These are phyloP conservation scores for Trichoderma brevicompactum DNA, from an alignment of 2,329 filamentous ascomycete genomes.

Conservation along the genomic window DNA sequence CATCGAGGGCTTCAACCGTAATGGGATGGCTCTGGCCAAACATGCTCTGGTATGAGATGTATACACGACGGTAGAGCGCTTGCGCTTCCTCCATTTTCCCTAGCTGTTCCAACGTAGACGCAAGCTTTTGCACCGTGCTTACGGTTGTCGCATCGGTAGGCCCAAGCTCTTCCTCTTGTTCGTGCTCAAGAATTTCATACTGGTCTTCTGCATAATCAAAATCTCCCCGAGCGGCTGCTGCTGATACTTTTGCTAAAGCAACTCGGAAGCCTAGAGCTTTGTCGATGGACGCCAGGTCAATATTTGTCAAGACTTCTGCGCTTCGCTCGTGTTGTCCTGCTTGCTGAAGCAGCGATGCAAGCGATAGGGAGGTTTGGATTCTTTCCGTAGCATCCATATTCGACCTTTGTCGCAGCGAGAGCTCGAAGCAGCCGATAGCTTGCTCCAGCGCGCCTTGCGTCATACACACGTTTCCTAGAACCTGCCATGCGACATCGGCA, in stretches of 20 bases:
- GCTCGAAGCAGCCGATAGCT: slow-evolving; percentile 37
- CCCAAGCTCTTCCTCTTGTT: slow-evolving; percentile 35
- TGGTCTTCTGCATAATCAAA: slow-evolving; percentile 32
- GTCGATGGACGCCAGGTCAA: slow-evolving; percentile 35
- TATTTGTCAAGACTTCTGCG: slow-evolving; percentile 32
- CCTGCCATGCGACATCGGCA: slow-evolving; percentile 46
- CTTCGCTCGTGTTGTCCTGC: slow-evolving; percentile 31
- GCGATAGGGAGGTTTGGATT: slow-evolving; percentile 34
- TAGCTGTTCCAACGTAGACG: slow-evolving; percentile 33
- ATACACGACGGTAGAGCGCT: slow-evolving; percentile 35
- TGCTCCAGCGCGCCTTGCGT: slow-evolving; percentile 35
- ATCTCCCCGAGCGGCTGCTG: slow-evolving; percentile 33
- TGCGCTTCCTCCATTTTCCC: slow-evolving; percentile 37
- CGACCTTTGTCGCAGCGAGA: slow-evolving; percentile 32
- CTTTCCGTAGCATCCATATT: slow-evolving; percentile 32
- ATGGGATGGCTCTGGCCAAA: slow-evolving; percentile 37
- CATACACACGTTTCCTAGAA: slow-evolving; percentile 41
- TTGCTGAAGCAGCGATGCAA: slow-evolving; percentile 34
- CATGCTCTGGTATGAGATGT: slow-evolving; percentile 37
- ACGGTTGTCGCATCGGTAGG: slow-evolving; percentile 35
- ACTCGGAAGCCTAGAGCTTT: slow-evolving; percentile 34
- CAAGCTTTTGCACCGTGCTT: slow-evolving; percentile 36
- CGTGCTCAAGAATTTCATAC: slow-evolving; percentile 34
- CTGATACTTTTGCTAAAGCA: slow-evolving; percentile 35
- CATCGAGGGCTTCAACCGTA: slow-evolving; percentile 38